Conservation (phyloP, 495 filamentous ascomycete species). For the Tuber borchii region DNA sequence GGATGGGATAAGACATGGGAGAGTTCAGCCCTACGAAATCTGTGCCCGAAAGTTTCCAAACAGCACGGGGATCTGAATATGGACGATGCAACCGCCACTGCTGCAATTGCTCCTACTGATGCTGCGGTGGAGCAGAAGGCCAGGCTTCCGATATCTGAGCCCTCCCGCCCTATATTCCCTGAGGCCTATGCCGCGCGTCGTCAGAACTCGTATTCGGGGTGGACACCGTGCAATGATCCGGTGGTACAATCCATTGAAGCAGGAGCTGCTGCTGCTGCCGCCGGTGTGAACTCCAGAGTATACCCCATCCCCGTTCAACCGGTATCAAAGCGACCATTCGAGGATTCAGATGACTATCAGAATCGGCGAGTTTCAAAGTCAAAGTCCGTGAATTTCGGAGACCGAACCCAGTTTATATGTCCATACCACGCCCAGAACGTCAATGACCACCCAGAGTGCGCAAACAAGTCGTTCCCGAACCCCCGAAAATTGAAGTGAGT, state of each 20-base stretch:
- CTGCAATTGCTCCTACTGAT: neutral
- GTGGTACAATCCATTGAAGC: neutral
- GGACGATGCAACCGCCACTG: neutral
- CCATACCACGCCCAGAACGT: slow-evolving; percentile 28
- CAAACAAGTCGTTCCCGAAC: slow-evolving; percentile 34
- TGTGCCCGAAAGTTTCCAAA: slow-evolving; percentile 1
- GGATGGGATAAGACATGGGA: slow-evolving; percentile 30
- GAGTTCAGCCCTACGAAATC: slow-evolving; percentile 16
- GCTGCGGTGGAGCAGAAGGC: neutral
- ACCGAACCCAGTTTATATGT: slow-evolving; percentile 28
- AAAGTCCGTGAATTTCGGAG: slow-evolving; percentile 9
- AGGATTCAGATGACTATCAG: slow-evolving; percentile 23
- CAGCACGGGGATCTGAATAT: neutral
- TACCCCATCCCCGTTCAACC: neutral
- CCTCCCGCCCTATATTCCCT: neutral
- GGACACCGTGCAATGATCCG: neutral
- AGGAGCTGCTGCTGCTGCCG: neutral
- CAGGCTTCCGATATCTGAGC: neutral
- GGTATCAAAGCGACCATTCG: slow-evolving; percentile 17
- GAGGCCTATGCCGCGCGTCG: neutral
- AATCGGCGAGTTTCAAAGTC: neutral
- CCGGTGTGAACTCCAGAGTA: neutral
- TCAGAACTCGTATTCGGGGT: neutral
- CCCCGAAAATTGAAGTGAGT: slow-evolving; percentile 41
- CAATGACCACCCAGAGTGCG: slow-evolving; percentile 26